phyloP scores from a whole-genome alignment of 257 asterid genomes.

The Ballota nigra region DNA sequence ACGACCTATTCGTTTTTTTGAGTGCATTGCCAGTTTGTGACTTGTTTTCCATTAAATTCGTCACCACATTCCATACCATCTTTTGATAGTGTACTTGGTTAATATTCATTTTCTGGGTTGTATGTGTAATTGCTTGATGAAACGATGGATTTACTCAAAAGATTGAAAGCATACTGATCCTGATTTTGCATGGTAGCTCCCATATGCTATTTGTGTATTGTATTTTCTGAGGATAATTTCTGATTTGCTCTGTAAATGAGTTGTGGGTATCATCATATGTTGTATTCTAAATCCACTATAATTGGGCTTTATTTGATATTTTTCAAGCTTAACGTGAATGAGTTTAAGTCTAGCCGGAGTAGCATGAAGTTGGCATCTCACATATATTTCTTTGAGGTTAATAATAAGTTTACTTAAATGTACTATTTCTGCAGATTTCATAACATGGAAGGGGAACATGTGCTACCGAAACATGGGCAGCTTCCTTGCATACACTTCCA shows the following conservation, averaged over 20 bases:
- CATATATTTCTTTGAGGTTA: neutral
- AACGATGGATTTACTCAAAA: neutral
- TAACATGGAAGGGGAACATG: constrained; percentile 26
- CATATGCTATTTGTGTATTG: neutral
- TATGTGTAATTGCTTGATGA: neutral
- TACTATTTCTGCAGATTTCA: constrained; percentile 13
- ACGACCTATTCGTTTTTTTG: neutral
- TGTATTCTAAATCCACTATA: neutral
- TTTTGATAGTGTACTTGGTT: neutral
- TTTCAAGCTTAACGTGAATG: neutral
- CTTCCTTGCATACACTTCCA: constrained; percentile 37
- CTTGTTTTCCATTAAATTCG: neutral
- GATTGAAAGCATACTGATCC: neutral
- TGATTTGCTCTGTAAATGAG: neutral
- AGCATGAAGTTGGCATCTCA: constrained; percentile 4
- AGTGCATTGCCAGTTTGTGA: neutral
- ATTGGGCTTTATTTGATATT: neutral
- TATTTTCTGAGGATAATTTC: neutral
- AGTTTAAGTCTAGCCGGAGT: neutral
- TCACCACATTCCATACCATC: neutral
- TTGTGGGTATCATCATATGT: neutral
- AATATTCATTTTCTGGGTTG: neutral
- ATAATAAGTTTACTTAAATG: neutral
- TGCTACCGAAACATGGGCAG: constrained; percentile 42
- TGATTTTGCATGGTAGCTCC: neutral